A percentile compares a stretch with the other conserved stretches of the same genome.
These are phyloP conservation scores for Zea luxurians DNA, from an alignment of 176 grass and related monocot genomes.

Conservation along the genomic window DNA sequence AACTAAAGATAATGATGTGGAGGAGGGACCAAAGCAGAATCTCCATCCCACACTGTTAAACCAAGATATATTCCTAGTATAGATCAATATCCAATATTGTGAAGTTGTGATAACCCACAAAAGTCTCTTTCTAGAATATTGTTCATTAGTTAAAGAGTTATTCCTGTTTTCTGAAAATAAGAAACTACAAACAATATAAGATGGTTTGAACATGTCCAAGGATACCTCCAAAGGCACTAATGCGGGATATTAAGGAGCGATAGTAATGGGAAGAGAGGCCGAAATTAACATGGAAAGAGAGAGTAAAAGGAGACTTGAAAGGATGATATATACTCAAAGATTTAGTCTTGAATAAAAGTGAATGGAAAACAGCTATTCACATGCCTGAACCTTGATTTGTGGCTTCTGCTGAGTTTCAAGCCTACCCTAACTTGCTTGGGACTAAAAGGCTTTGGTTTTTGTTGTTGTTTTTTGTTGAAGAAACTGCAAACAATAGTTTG, in stretches of 20 bases:
- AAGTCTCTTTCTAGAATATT: not conserved
- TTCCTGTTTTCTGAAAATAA: not conserved
- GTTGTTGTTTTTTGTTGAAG: not conserved
- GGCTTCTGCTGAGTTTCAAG: no score
- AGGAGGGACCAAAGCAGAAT: conserved; percentile 10
- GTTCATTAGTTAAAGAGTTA: conserved; percentile 16
- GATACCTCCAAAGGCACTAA: no score
- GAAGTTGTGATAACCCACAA: not conserved
- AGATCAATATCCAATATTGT: conserved; percentile 22
- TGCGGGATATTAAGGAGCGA: no score
- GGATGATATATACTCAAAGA: no score
- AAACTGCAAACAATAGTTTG: not conserved
- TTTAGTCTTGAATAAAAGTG: no score
- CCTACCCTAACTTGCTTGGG: no score
- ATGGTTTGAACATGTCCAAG: no score
- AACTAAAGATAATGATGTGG: conserved; percentile 11
- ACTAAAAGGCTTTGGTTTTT: not conserved
- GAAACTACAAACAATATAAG: not conserved
- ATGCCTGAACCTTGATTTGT: no score
- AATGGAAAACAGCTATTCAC: no score
- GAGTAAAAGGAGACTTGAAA: no score
- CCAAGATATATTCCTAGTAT: not conserved
- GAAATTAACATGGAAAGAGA: no score
- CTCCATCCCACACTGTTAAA: conserved; percentile 1
- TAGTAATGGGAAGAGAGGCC: no score